These are phyloP conservation scores for Aspergillus japonicus DNA, from an alignment of 2,329 filamentous ascomycete genomes.

Conservation along the genomic window DNA sequence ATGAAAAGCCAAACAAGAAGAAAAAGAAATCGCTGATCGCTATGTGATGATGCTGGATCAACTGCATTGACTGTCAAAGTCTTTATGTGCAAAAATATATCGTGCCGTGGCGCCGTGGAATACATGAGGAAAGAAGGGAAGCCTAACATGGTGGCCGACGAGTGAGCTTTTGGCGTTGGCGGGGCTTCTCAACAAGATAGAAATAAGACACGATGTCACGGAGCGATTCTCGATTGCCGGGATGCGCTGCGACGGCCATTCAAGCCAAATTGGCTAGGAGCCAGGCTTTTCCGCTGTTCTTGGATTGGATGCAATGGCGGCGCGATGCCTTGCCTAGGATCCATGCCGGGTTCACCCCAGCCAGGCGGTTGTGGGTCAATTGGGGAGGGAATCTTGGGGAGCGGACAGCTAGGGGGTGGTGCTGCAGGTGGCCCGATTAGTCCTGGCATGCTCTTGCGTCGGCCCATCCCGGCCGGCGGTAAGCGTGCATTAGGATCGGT, in stretches of 20 bases:
- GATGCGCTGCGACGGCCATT: conserved; percentile 4
- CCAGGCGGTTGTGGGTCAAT: conserved; percentile 10
- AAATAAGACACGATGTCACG: background rate
- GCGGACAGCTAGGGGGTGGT: conserved; percentile 35
- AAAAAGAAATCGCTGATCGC: conserved; percentile 14
- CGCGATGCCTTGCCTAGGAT: conserved; percentile 5
- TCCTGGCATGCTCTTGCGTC: conserved; percentile 36
- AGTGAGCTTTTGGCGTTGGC: background rate
- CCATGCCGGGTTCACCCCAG: background rate
- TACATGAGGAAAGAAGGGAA: background rate
- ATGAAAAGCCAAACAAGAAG: background rate
- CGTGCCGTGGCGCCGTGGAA: conserved; percentile 4
- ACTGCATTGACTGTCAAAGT: conserved; percentile 16
- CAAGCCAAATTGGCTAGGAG: background rate
- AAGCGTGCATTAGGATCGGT: conserved; percentile 8
- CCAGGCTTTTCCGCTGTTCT: conserved; percentile 12
- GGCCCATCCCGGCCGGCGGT: conserved; percentile 19
- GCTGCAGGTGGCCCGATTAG: conserved; percentile 31
- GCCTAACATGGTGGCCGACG: background rate
- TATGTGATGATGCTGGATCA: conserved; percentile 14
- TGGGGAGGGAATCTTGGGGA: conserved; percentile 33
- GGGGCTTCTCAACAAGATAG: background rate
- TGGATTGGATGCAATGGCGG: conserved; percentile 11
- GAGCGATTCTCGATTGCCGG: conserved; percentile 3
- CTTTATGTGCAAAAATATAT: conserved; percentile 9